Base-by-base conservation (phyloP, 768 basidiomycete species). In the Cyclocybe cylindracea region DNA sequence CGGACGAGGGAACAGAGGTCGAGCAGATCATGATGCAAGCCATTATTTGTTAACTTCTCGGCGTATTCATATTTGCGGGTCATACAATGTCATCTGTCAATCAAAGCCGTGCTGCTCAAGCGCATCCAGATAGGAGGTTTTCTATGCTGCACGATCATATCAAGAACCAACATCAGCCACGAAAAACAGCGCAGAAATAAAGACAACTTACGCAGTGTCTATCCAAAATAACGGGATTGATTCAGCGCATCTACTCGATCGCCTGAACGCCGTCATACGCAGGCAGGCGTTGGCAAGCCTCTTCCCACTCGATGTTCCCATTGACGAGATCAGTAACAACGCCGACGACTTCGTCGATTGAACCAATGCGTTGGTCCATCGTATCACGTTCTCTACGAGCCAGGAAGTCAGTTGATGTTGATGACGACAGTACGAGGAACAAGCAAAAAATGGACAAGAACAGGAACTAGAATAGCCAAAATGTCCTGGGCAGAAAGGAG, bases 211-310 rank as follows among this genome's bases (percentile, higher is more conserved):
- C 38, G 7, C 38, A n/a, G n/a, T 39, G 38, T n/a, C n/a, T 18
- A 7, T 7, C 18, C 16, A 13, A 46, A 32, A 35, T 7, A 34
- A 46, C 13, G 16, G 35, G 13, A 48, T 31, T 8, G 24, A 7
- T 39, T n/a, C 38, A 8, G 38, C 38, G n/a, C 38, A 39, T 48
- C 59, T 68, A 75, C 39, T 87, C 86, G 39, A 94, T 73, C 13
- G 89, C 95, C 71, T 98, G 96, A 43, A 89, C 86, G 46, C 94
- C 95, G 61, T 90, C 88, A 70, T 98, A 98, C 29, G 76, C 79
- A 9, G 87, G 83, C 61, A 98, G 71, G 47, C 81, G 75, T 57
- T 70, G 63, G 64, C 84, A 86, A 4, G 94, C 94, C 55, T 80
- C 84, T 13, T 75, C 66, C 97, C 95, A 98, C 50, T 83, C 79